Evolutionary conservation across 78 protist genomes (phyloP), one percentile per base, ranked within the genome.

Genomic region (Salpingoeca rosetta): DNA sequence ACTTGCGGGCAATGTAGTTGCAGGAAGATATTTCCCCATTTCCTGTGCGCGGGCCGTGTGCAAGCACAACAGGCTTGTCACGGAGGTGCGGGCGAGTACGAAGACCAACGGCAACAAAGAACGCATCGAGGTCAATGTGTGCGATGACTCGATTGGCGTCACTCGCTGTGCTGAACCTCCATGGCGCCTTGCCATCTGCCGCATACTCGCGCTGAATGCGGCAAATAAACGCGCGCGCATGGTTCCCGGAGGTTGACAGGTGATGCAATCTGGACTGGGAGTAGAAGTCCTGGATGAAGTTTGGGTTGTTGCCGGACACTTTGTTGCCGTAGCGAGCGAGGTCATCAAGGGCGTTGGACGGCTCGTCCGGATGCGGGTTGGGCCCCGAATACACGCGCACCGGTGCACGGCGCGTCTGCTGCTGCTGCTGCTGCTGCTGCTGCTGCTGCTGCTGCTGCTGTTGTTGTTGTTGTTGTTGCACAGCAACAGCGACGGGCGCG

Each of bases 51-150:
- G 25, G 31, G 11, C 84, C 36, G 41, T 86, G 83, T 22, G 88
- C 26, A 1, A 86, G 22, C 40, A 35, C 88, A 39, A 86, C 72
- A 0, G 88, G 88, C 42, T 38, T 1, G 80, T 44, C 84, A 10
- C 24, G n/a, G 39, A 86, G 44, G 27, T 45, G n/a, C 27, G 84
- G 88, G 24, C 42, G 72, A 11, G 36, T n/a, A 1, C 44, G 57
- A 76, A 86, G 73, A n/a, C 26, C 51, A 12, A 78, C 43, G 31
- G 88, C 79, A 17, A 27, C 88, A 26, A 86, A 86, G 44, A 86
- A 86, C 37, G 35, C 2, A 44, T 86, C 88, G 85, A 86, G 39
- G 84, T 86, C 88, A 37, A 86, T 37, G 75, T 86, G 88, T 35
- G 37, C 0, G 74, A 86, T 57, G 44, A 86, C 44, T 0, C 76